Conservation (phyloP, 2,329 filamentous ascomycete species). For the Capronia epimyces region DNA sequence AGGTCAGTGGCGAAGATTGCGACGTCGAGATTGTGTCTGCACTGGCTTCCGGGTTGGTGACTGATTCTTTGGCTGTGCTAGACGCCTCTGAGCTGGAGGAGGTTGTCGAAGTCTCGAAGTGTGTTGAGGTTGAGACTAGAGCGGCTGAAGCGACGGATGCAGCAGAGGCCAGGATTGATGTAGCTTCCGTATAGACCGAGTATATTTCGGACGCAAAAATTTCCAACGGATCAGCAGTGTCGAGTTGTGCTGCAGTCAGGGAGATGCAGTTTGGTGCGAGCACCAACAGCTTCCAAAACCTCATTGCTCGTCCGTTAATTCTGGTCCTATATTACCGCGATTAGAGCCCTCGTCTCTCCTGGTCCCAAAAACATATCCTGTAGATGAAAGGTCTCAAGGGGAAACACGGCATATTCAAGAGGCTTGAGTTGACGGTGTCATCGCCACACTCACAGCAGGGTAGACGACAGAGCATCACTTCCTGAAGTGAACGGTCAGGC, state of each 20-base stretch:
- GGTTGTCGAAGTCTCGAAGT: slow-evolving; percentile 4
- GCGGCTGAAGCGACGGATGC: slow-evolving; percentile 10
- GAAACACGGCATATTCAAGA: not conserved
- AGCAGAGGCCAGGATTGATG: slow-evolving; percentile 18
- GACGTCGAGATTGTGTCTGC: slow-evolving; percentile 7
- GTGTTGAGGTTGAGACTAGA: slow-evolving; percentile 5
- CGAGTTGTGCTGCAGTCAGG: slow-evolving; percentile 10
- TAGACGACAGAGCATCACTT: slow-evolving; percentile 3
- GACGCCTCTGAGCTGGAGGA: slow-evolving; percentile 9
- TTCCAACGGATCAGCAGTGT: slow-evolving; percentile 12
- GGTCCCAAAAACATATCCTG: not conserved
- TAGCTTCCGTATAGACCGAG: slow-evolving; percentile 26
- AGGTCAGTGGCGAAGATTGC: not conserved
- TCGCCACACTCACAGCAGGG: slow-evolving; percentile 2
- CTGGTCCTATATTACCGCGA: not conserved
- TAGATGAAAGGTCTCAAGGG: not conserved
- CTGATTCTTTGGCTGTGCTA: not conserved
- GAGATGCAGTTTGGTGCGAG: slow-evolving; percentile 2
- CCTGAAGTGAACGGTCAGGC: not conserved
- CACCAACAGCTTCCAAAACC: not conserved
- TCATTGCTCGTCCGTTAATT: slow-evolving; percentile 8
- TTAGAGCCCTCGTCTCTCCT: not conserved
- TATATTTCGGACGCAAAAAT: slow-evolving; percentile 23
- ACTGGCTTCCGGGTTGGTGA: not conserved
- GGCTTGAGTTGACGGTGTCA: not conserved